Evolutionary conservation across 495 filamentous ascomycete species (phyloP).

Genomic region (Talaromyces liani): DNA sequence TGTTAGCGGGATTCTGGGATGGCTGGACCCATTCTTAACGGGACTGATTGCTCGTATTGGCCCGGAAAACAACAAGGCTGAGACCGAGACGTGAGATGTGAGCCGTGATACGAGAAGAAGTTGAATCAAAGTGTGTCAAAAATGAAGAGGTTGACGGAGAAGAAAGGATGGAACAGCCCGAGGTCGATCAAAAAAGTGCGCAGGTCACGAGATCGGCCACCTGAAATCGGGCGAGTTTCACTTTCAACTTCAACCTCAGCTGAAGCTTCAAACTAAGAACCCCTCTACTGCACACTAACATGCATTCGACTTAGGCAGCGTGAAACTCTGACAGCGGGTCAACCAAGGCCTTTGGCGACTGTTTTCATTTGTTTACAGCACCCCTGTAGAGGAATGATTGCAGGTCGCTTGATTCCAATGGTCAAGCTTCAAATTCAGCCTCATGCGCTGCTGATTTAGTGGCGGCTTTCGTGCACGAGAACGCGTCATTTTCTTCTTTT

Average conservation of each 20-base stretch:
- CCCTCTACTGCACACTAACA: not conserved
- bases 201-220: not conserved
- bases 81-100: not conserved
- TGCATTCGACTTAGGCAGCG: not conserved
- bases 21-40: not conserved
- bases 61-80: not conserved
- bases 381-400: not conserved
- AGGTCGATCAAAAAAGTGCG: not conserved
- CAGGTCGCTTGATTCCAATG: not conserved
- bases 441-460: conserved; percentile 1
- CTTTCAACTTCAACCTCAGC: not conserved
- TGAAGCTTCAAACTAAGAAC: not conserved
- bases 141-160: not conserved
- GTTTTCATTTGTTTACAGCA: not conserved
- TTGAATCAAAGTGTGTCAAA: not conserved
- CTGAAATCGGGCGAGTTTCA: not conserved
- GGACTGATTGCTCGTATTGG: not conserved
- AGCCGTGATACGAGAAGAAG: not conserved
- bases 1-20: not conserved
- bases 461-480: not conserved
- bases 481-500: not conserved
- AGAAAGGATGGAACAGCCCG: not conserved
- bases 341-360: not conserved
- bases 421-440: conserved; percentile 6
- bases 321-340: not conserved